Evolutionary conservation across 192 early-diverging fungal species (phyloP), one percentile per base, ranked within the genome.

Genomic region (Backusella australiensis): DNA sequence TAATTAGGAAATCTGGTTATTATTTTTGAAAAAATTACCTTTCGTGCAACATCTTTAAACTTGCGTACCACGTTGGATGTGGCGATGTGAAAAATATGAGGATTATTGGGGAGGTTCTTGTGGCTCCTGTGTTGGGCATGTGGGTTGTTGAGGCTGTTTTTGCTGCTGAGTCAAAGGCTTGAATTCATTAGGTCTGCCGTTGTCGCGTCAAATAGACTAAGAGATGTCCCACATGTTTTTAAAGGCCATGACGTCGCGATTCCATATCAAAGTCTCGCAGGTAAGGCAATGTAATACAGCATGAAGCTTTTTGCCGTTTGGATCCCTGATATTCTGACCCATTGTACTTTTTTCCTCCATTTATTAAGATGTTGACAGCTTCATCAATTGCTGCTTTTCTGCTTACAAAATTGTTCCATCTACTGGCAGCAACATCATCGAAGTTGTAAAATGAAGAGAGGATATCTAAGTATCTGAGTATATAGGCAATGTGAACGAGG

Each of bases 271-370:
- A 0, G 3, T 53, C 2, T 53, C 8, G n/a, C 52, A 53, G 6
- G 19, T 53, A 3, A 19, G 7, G n/a, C n/a, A 21, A 1, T 3
- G n/a, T 1, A 53, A 6, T 0, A 21, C 7, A 23, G 17, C 19
- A n/a, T 53, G n/a, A 8, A 53, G 52, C 8, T 2, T 53, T 1
- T 8, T 8, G 6, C 17, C 1, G 7, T 7, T 8, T n/a, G 6
- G 5, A 23, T 53, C n/a, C 8, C 1, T n/a, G 2, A 53, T 4
- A 6, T 53, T 21, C 52, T 8, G 6, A 17, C 32, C n/a, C n/a
- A 74, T 66, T 74, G 72, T 74, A 74, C 56, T 74, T 65, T 23
- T 74, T 74, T 1, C 72, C 59, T 23, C 53, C 52, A 21, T 65
- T 59, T 15, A 74, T 39, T 3, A 74, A 6, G 19, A 65, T 65